These are phyloP conservation scores for Hyaloperonospora brassicae DNA, from an alignment of 352 stramenopile genomes.

Conservation along the genomic window DNA sequence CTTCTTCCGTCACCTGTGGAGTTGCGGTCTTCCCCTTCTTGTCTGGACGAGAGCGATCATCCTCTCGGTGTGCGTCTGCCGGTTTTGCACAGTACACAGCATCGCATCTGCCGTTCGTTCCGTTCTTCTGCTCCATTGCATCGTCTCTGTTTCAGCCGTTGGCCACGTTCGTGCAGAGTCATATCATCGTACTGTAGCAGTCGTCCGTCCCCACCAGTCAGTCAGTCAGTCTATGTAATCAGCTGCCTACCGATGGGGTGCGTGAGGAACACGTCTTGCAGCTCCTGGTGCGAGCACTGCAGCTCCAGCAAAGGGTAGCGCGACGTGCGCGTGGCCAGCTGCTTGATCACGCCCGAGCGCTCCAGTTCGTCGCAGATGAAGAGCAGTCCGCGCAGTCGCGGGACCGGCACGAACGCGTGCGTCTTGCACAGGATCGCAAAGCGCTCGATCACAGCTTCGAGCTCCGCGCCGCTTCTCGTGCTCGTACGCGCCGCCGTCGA, in stretches of 20 bases:
- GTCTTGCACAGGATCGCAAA: conserved; percentile 66
- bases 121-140: too few species aligned
- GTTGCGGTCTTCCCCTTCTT: too few species aligned
- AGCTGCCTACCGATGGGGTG: conserved; percentile 53
- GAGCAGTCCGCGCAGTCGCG: conserved; percentile 40
- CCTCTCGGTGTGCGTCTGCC: too few species aligned
- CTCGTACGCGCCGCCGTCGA: conserved; percentile 18
- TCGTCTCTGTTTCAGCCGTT: too few species aligned
- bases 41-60: too few species aligned
- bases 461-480: conserved; percentile 30
- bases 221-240: conserved; percentile 21
- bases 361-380: conserved; percentile 59
- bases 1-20: too few species aligned
- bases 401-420: conserved; percentile 49
- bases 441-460: conserved; percentile 55
- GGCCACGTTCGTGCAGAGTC: not conserved
- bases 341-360: conserved; percentile 48
- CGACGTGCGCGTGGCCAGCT: conserved; percentile 34
- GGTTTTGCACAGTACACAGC: too few species aligned
- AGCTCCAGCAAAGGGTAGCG: conserved; percentile 50
- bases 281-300: conserved; percentile 53
- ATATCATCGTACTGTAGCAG: not conserved
- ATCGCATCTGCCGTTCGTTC: too few species aligned
- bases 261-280: conserved; percentile 54
- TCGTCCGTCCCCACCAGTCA: not conserved